Percentiles rank a stretch among this genome's conserved stretches.
Evolutionary conservation across 140 eudicot genomes (phyloP).

Genomic region (Anethum foeniculum): DNA sequence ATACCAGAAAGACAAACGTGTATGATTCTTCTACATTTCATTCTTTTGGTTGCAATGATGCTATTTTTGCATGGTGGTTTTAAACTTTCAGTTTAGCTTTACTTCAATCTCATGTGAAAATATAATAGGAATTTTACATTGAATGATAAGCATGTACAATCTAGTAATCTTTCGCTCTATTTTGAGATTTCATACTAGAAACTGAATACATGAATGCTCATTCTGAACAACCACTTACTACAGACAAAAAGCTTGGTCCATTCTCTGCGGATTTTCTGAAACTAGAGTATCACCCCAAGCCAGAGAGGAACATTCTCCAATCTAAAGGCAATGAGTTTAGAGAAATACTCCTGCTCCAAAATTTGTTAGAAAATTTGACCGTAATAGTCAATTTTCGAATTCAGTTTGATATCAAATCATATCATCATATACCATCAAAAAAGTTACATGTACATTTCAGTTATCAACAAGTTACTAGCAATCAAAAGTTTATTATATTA

Average conservation of each 20-base stretch:
- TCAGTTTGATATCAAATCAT: background rate
- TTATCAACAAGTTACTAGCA: background rate
- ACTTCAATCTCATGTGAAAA: background rate
- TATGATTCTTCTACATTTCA: background rate
- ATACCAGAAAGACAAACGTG: background rate
- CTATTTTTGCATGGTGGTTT: background rate
- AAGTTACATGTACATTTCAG: background rate
- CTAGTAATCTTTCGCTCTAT: background rate
- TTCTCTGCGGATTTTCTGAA: background rate
- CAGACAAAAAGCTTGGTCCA: conserved; percentile 6
- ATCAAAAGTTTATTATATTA: background rate
- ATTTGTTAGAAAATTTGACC: background rate
- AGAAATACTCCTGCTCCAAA: background rate
- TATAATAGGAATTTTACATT: background rate
- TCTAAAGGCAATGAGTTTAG: background rate
- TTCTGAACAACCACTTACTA: background rate
- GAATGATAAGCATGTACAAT: conserved; percentile 2
- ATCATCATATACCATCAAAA: background rate
- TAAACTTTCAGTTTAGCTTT: background rate
- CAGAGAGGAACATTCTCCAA: background rate
- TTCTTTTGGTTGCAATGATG: background rate
- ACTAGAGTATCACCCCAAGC: conserved; percentile 4
- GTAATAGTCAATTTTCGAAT: background rate
- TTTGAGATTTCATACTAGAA: conserved; percentile 1
- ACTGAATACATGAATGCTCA: background rate